These are phyloP conservation scores for Globisporangium abappressorium DNA, from an alignment of 352 stramenopile species.

Conservation along the genomic window DNA sequence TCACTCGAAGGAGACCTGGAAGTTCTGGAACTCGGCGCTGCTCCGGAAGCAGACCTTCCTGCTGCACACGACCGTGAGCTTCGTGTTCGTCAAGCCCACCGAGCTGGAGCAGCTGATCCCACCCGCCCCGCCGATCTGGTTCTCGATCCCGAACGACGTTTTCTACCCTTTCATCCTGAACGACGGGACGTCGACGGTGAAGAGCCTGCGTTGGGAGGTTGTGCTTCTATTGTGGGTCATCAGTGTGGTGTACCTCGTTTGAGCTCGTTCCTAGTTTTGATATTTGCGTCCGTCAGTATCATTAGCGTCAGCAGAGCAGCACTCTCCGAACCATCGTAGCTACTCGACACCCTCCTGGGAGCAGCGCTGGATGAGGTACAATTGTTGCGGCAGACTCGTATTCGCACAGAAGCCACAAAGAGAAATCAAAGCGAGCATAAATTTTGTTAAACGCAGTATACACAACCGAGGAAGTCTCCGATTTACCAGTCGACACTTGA, in stretches of 20 bases:
- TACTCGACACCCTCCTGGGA: not conserved
- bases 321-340: not conserved
- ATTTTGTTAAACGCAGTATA: not conserved
- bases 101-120: constrained; percentile 32
- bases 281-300: not conserved
- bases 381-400: not conserved
- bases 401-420: not conserved
- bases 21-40: constrained; percentile 26
- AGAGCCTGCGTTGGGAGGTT: not conserved
- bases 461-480: not conserved
- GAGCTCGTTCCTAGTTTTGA: not conserved
- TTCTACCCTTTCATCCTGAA: constrained; percentile 52
- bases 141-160: constrained; percentile 49
- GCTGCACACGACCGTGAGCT: constrained; percentile 33
- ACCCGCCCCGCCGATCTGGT: constrained; percentile 40
- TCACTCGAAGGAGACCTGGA: constrained; percentile 34
- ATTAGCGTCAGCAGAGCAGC: not conserved
- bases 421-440: not conserved
- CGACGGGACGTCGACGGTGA: not conserved
- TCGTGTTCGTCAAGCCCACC: constrained; percentile 21
- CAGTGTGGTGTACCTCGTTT: not conserved
- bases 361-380: not conserved
- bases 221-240: constrained; percentile 5
- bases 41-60: constrained; percentile 24
- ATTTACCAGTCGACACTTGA: not conserved